Percentiles rank a stretch among this genome's conserved stretches.
Conservation (phyloP, 164 flowering plant genomes). For the Umbilicus rupestris region DNA sequence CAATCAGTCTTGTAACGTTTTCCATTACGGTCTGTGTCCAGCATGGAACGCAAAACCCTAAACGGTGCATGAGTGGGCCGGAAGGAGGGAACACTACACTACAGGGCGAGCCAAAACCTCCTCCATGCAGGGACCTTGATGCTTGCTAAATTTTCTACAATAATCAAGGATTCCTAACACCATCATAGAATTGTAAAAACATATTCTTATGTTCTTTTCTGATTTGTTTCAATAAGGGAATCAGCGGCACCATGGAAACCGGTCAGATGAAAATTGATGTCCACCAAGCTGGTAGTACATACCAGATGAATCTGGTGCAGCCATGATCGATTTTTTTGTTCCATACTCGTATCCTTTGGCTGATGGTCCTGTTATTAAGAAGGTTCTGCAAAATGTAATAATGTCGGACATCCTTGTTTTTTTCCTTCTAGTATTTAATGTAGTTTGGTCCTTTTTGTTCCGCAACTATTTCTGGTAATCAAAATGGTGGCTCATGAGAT, state of each 20-base stretch:
- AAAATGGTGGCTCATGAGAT: no score
- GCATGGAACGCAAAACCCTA: constrained; percentile 89
- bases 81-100: constrained; percentile 92
- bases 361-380: constrained; percentile 98
- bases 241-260: no score
- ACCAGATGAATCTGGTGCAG: constrained; percentile 75
- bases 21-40: constrained; percentile 22
- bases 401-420: no score
- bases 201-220: no score
- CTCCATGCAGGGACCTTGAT: constrained; percentile 92
- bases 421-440: no score
- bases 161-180: constrained; percentile 11
- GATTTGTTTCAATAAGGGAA: no score
- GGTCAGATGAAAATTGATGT: no score
- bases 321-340: constrained; percentile 80
- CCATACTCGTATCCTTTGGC: constrained; percentile 94
- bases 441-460: no score
- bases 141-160: constrained; percentile 57
- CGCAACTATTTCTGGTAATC: no score
- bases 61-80: constrained; percentile 69
- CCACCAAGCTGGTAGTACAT: constrained; percentile 13
- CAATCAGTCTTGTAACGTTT: neutral
- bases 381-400: no score
- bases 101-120: constrained; percentile 74
- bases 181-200: no score